Conservation (phyloP, 768 basidiomycete genomes). For the Russula olivacea region DNA sequence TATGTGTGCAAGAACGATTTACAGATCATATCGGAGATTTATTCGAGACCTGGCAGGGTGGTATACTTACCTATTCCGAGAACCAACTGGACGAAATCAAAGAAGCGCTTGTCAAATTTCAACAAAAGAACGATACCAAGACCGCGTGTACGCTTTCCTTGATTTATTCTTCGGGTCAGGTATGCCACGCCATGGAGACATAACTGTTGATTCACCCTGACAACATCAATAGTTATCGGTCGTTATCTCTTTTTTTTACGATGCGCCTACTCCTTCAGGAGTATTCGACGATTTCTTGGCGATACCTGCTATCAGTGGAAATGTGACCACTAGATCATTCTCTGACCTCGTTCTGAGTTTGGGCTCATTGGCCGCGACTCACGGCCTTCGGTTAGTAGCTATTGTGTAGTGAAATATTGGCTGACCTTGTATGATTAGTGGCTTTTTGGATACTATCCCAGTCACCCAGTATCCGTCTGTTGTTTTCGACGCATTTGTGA, state of each 20-base stretch:
- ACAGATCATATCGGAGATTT: neutral
- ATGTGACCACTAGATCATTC: conserved; percentile 7
- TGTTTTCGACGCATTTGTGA: conserved; percentile 1
- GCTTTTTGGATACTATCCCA: neutral
- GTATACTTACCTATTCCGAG: neutral
- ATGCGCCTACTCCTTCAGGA: conserved; percentile 21
- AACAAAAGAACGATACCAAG: conserved; percentile 6
- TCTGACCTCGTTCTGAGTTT: neutral
- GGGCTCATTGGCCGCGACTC: neutral
- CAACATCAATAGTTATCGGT: neutral
- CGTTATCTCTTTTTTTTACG: conserved; percentile 16
- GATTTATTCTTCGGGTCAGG: neutral
- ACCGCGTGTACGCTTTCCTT: neutral
- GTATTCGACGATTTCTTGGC: conserved; percentile 25
- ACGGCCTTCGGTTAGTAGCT: neutral
- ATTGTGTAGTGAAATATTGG: neutral
- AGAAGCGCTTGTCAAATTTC: neutral
- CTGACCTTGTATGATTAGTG: neutral
- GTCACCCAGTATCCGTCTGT: conserved; percentile 1
- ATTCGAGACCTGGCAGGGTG: neutral
- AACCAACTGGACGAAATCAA: neutral
- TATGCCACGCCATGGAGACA: neutral
- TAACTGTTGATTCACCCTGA: neutral
- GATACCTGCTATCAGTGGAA: neutral
- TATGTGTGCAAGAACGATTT: neutral